phyloP scores from a whole-genome alignment of 371 early-diverging fungal genomes.

The Mortierella sp. region DNA sequence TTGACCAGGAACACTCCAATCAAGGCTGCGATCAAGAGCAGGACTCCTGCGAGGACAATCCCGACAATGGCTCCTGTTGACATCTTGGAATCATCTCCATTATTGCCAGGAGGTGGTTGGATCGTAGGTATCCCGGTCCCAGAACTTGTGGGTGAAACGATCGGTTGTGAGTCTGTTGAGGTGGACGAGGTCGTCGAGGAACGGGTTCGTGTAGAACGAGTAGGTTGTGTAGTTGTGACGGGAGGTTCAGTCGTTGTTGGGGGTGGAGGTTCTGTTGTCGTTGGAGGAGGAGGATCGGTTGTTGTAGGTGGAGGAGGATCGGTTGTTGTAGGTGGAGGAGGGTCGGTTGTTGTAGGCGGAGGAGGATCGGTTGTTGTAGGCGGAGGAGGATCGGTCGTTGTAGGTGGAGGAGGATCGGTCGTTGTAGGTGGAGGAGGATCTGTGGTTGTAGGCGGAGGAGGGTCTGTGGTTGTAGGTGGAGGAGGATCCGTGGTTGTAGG shows the following conservation, averaged over 20 bases:
- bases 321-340: neutral
- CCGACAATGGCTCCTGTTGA: slow-evolving; percentile 38
- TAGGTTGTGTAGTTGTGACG: neutral
- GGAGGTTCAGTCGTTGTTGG: slow-evolving; percentile 4
- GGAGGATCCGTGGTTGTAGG: slow-evolving; percentile 5
- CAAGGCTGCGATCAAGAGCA: slow-evolving; percentile 19
- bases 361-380: neutral
- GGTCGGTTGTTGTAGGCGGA: neutral
- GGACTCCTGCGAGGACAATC: slow-evolving; percentile 20
- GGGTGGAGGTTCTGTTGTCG: neutral
- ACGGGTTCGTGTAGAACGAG: neutral
- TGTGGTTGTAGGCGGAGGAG: neutral
- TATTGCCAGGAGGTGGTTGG: neutral
- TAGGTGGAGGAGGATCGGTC: neutral
- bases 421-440: neutral
- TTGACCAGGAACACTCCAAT: slow-evolving; percentile 23
- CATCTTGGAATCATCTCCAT: neutral
- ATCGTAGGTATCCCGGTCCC: neutral
- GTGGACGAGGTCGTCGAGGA: neutral
- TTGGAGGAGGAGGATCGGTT: neutral
- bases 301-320: neutral
- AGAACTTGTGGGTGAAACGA: neutral
- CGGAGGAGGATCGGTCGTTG: neutral
- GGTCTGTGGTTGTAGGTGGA: neutral
- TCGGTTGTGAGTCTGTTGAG: neutral